These are phyloP conservation scores for Mucor sp. DNA, from an alignment of 371 early-diverging fungal species.

Conservation along the genomic window DNA sequence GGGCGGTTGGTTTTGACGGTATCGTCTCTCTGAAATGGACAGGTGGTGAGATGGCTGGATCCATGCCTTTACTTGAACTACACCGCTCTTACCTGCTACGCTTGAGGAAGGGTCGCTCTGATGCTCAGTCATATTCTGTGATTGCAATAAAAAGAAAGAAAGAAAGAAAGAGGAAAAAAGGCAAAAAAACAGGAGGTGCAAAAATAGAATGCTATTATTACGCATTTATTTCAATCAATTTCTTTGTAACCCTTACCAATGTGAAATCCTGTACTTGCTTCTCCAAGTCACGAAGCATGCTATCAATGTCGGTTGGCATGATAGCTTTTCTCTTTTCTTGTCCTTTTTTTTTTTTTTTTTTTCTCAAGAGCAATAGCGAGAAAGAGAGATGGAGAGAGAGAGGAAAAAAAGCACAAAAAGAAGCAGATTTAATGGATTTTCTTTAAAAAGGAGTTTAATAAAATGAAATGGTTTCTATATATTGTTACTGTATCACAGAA, in stretches of 20 bases:
- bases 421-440: not conserved
- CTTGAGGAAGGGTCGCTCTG: not conserved
- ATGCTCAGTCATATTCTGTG: conserved; percentile 7
- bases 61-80: not conserved
- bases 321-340: not conserved
- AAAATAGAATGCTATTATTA: conserved; percentile 5
- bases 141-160: not conserved
- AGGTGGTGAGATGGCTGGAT: not conserved
- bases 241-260: conserved; percentile 27
- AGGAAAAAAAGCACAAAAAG: not conserved
- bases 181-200: conserved; percentile 1
- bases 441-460: not conserved
- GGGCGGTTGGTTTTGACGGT: not conserved
- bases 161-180: not conserved
- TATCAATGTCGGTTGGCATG: conserved; percentile 32
- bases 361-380: not conserved
- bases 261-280: conserved; percentile 48
- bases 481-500: not conserved
- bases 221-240: not conserved
- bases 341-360: not conserved
- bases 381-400: not conserved
- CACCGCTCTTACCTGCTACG: not conserved
- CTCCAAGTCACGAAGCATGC: conserved; percentile 41
- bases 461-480: not conserved
- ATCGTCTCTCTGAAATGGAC: conserved; percentile 6